A percentile compares a stretch with the other conserved stretches of the same genome.
phyloP scores from a whole-genome alignment of 352 stramenopile species.

The Phytopythium aichiense region DNA sequence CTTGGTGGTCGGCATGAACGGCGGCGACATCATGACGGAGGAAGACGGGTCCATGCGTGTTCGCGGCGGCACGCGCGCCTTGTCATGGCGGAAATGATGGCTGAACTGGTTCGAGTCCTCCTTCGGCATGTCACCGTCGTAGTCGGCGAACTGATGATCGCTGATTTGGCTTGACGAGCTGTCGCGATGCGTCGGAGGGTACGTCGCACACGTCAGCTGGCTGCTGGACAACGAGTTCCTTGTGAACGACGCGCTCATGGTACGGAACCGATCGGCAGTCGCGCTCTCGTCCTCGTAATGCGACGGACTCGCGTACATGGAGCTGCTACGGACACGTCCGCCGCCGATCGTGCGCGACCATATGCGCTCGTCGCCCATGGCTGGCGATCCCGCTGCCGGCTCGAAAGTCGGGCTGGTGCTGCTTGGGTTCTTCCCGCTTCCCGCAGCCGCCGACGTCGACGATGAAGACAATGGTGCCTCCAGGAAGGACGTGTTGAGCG shows the following conservation, averaged over 20 bases:
- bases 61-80: not conserved
- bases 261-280: slow-evolving; percentile 2
- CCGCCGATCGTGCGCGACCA: slow-evolving; percentile 3
- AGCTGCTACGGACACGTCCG: not conserved
- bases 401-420: slow-evolving; percentile 1
- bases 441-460: not conserved
- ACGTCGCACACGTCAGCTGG: slow-evolving; percentile 6
- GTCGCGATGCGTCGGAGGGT: not conserved
- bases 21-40: not conserved
- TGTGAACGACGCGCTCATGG: not conserved
- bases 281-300: not conserved
- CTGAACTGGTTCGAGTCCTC: slow-evolving; percentile 1
- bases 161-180: not conserved
- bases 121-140: not conserved
- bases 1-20: slow-evolving; percentile 5
- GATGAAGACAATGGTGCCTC: slow-evolving; percentile 16
- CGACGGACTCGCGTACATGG: not conserved
- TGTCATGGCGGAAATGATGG: not conserved
- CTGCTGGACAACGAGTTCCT: slow-evolving; percentile 1
- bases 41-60: not conserved
- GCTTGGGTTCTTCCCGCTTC: slow-evolving; percentile 8
- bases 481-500: slow-evolving; percentile 55
- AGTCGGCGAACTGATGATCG: not conserved
- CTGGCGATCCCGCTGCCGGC: not conserved
- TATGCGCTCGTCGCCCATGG: slow-evolving; percentile 1